These are phyloP conservation scores for Dictyostelium purpureum DNA, from an alignment of 78 protist species.

Conservation along the genomic window DNA sequence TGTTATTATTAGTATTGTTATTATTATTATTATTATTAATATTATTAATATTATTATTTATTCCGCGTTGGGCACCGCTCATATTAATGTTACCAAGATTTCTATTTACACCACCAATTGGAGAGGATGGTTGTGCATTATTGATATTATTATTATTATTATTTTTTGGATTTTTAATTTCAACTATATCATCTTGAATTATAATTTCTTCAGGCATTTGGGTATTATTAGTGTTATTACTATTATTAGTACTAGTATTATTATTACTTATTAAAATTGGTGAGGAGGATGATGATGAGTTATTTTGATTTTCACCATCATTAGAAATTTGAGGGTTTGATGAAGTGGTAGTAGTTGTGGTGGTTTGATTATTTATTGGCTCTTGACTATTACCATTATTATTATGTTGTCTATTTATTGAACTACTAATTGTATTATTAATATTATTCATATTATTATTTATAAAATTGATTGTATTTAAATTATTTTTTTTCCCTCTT, in stretches of 20 bases:
- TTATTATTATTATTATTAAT: too few relatives aligned
- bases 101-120: not conserved
- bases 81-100: not conserved
- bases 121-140: not conserved
- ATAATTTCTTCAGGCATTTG: too few relatives aligned
- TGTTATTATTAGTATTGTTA: too few relatives aligned
- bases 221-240: not conserved
- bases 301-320: not conserved
- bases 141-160: not conserved
- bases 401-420: not conserved
- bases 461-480: slow-evolving; percentile 13
- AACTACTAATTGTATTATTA: not conserved
- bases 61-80: not conserved
- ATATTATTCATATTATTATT: not conserved
- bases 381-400: too few relatives aligned
- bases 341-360: not conserved
- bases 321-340: not conserved
- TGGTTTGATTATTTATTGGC: not conserved
- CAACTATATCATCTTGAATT: too few relatives aligned
- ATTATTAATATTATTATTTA: too few relatives aligned
- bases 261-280: not conserved
- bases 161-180: too few relatives aligned
- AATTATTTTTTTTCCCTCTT: slow-evolving; percentile 1
- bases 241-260: not conserved
- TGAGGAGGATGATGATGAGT: not conserved